These are phyloP conservation scores for Trametes hirsuta DNA, from an alignment of 1,284 basidiomycete species.

Conservation along the genomic window DNA sequence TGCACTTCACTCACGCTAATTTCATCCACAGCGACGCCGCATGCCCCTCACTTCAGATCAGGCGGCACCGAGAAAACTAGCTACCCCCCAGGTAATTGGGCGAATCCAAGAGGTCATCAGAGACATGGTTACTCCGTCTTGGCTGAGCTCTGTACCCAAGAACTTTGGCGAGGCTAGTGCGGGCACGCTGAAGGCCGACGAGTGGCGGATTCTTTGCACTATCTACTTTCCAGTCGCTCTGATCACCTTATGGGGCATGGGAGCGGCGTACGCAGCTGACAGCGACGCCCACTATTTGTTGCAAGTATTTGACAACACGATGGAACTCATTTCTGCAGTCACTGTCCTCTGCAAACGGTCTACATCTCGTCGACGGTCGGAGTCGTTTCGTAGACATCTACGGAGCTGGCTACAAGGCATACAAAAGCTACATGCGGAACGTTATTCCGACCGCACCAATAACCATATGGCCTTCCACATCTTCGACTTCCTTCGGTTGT, in stretches of 20 bases:
- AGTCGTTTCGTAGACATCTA: slow-evolving; percentile 21
- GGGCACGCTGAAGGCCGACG: slow-evolving; percentile 41
- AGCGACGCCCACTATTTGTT: background rate
- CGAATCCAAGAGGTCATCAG: slow-evolving; percentile 25
- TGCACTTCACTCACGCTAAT: too few relatives aligned
- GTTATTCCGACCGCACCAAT: slow-evolving; percentile 15
- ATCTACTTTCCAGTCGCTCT: slow-evolving; percentile 38
- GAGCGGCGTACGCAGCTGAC: background rate
- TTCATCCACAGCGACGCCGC: background rate
- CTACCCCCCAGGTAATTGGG: background rate
- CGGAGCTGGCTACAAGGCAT: slow-evolving; percentile 29
- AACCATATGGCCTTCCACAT: slow-evolving; percentile 37
- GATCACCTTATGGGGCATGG: slow-evolving; percentile 33
- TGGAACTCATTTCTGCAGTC: slow-evolving; percentile 33
- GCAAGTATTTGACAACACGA: slow-evolving; percentile 31
- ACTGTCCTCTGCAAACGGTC: background rate
- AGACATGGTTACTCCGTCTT: slow-evolving; percentile 33
- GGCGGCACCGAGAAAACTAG: slow-evolving; percentile 6
- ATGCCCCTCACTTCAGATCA: background rate
- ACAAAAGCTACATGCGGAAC: slow-evolving; percentile 25
- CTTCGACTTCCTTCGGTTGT: slow-evolving; percentile 36
- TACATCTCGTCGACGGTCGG: slow-evolving; percentile 1
- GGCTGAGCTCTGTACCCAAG: slow-evolving; percentile 37
- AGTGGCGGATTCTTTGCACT: slow-evolving; percentile 38
- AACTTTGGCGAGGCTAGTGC: slow-evolving; percentile 36